These are phyloP conservation scores for Pueraria montana DNA, from an alignment of 306 rosid genomes.

Conservation along the genomic window DNA sequence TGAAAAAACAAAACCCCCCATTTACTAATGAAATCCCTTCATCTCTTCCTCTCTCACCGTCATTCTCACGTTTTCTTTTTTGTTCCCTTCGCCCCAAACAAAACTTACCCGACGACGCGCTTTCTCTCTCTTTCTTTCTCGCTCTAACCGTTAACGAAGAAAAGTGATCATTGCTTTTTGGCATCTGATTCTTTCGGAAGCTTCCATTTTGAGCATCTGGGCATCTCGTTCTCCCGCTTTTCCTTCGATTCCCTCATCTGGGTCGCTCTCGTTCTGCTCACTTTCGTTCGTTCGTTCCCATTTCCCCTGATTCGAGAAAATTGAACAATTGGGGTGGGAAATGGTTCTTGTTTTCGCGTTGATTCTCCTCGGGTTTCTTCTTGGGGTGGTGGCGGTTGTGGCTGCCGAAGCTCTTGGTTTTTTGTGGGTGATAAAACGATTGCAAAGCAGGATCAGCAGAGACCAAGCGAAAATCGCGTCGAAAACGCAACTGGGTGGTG, in stretches of 20 bases:
- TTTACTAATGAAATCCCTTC: background rate
- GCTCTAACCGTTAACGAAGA: slow-evolving; percentile 12
- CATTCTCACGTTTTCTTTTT: background rate
- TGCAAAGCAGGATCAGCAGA: slow-evolving; percentile 51
- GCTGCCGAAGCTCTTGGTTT: slow-evolving; percentile 66
- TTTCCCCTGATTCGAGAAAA: background rate
- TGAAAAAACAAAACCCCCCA: background rate
- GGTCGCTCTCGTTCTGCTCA: slow-evolving; percentile 16
- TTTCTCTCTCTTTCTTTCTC: background rate
- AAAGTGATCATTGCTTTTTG: slow-evolving; percentile 28
- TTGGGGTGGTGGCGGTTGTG: slow-evolving; percentile 71
- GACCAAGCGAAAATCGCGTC: slow-evolving; percentile 52
- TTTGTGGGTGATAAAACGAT: slow-evolving; percentile 60
- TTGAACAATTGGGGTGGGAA: slow-evolving; percentile 24
- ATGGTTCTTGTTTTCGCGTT: slow-evolving; percentile 54
- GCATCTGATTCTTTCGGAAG: slow-evolving; percentile 41
- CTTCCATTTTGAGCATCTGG: slow-evolving; percentile 32
- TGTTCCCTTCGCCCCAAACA: slow-evolving; percentile 21
- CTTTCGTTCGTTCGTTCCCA: background rate
- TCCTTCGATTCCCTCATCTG: slow-evolving; percentile 37
- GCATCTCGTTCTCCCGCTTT: background rate
- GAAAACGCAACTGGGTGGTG: background rate
- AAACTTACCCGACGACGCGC: background rate
- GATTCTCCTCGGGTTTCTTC: slow-evolving; percentile 69
- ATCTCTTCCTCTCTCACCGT: background rate